Conservation (phyloP, 2,329 filamentous ascomycete species). For the Colletotrichum eleusines region DNA sequence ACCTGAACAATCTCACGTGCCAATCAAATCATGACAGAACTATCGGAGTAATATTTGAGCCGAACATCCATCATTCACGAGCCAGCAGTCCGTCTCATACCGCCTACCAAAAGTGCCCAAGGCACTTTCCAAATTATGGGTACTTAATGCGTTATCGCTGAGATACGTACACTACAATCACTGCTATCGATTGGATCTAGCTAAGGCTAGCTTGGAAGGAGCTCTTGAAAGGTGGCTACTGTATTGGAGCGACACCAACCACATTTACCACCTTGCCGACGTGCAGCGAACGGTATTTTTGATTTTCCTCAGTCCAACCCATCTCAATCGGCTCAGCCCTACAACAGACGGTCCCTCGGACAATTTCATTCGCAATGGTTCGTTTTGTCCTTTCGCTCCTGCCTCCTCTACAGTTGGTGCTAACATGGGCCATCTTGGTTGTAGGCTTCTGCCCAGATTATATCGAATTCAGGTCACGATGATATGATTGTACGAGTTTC, state of each 20-base stretch:
- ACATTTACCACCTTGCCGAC: not conserved
- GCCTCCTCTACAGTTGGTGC: not conserved
- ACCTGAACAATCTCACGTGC: not conserved
- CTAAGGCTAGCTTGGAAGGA: conserved; percentile 14
- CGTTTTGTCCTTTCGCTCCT: not conserved
- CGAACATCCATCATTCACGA: not conserved
- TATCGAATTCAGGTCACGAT: conserved; percentile 77
- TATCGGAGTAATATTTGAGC: not conserved
- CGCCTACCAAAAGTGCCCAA: not conserved
- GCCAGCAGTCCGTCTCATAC: not conserved
- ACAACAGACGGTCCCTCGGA: not conserved
- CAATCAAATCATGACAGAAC: rapidly evolving
- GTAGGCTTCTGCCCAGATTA: conserved; percentile 54
- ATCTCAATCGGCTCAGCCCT: not conserved
- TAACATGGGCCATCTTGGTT: conserved; percentile 8
- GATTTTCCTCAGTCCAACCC: not conserved
- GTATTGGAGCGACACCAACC: not conserved
- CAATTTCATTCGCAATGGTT: conserved; percentile 20
- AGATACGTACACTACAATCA: not conserved
- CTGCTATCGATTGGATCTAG: not conserved
- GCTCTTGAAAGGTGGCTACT: conserved; percentile 20
- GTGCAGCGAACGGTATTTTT: not conserved
- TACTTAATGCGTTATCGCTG: not conserved
- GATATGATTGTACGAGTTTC: conserved; percentile 93
- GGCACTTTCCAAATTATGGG: no score